phyloP scores from a whole-genome alignment of 2,329 filamentous ascomycete species.

The Volutella citrinella region DNA sequence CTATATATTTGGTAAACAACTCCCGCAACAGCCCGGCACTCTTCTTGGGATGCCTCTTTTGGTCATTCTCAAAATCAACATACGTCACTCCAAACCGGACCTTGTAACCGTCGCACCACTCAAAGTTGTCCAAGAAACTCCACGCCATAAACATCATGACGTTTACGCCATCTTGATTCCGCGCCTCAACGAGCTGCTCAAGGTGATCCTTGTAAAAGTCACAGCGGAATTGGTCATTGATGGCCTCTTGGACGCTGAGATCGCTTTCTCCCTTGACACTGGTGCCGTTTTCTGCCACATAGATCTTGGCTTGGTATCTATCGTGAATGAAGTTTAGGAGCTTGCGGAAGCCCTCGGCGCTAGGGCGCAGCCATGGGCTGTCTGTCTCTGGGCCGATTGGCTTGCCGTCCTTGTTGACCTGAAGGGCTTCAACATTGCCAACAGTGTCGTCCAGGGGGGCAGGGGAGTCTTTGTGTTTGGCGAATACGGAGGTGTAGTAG shows the following conservation, averaged over 20 bases:
- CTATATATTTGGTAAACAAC: too few species aligned
- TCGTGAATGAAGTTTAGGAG: neutral
- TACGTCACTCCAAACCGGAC: neutral
- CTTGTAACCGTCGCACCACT: neutral
- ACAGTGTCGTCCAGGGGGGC: neutral
- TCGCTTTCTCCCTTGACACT: neutral
- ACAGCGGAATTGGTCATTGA: neutral
- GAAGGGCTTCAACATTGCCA: neutral
- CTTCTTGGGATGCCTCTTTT: too few species aligned
- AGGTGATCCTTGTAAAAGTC: neutral
- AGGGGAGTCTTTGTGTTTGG: neutral
- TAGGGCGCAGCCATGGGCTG: neutral
- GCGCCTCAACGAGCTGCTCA: neutral
- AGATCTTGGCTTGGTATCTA: neutral
- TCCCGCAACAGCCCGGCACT: too few species aligned
- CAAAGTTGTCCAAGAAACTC: neutral
- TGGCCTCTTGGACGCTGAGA: neutral
- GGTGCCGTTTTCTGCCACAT: conserved; percentile 1
- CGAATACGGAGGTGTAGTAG: conserved; percentile 1
- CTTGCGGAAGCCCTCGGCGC: neutral
- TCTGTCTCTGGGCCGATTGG: neutral
- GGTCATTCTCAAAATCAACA: neutral
- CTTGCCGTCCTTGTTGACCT: neutral
- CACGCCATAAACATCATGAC: neutral
- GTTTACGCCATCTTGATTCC: neutral